Evolutionary conservation across 192 early-diverging fungal genomes (phyloP).

Genomic region (Kickxella alabastrina): DNA sequence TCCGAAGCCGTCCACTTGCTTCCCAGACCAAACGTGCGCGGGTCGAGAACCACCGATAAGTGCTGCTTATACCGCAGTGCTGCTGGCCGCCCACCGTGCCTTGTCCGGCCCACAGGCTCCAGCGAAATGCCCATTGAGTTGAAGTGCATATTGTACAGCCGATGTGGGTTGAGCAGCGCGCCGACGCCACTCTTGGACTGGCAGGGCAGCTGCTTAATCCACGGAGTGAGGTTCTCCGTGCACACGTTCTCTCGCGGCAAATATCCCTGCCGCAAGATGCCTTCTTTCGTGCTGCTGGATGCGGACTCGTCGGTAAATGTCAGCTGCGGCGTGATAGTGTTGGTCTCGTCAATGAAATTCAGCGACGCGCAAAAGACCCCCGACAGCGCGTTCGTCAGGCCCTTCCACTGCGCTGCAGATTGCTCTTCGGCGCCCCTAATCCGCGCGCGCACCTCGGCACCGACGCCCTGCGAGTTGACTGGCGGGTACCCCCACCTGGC

Average conservation of each 20-base stretch:
- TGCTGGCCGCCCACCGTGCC: conserved; percentile 45
- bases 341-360: conserved; percentile 83
- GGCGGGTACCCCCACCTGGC: conserved; percentile 66
- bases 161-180: conserved; percentile 82
- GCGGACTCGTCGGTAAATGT: conserved; percentile 37
- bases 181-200: conserved; percentile 88
- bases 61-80: conserved; percentile 67
- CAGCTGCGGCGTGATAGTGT: conserved; percentile 57
- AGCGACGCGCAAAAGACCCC: conserved; percentile 96
- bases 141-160: conserved; percentile 85
- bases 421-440: conserved; percentile 44
- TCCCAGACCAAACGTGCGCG: conserved; percentile 24
- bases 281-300: background rate
- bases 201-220: conserved; percentile 94
- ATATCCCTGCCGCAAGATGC: conserved; percentile 63
- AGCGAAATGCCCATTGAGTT: conserved; percentile 85
- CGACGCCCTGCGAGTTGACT: conserved; percentile 60
- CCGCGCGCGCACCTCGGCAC: conserved; percentile 72
- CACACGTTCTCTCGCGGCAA: conserved; percentile 93
- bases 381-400: conserved; percentile 84
- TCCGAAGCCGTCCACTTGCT: conserved; percentile 45
- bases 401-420: conserved; percentile 73
- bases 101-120: conserved; percentile 46
- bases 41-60: conserved; percentile 78
- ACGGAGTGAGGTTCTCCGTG: conserved; percentile 97